phyloP scores from a whole-genome alignment of 2,329 filamentous ascomycete genomes.

The Aspergillus terreus region DNA sequence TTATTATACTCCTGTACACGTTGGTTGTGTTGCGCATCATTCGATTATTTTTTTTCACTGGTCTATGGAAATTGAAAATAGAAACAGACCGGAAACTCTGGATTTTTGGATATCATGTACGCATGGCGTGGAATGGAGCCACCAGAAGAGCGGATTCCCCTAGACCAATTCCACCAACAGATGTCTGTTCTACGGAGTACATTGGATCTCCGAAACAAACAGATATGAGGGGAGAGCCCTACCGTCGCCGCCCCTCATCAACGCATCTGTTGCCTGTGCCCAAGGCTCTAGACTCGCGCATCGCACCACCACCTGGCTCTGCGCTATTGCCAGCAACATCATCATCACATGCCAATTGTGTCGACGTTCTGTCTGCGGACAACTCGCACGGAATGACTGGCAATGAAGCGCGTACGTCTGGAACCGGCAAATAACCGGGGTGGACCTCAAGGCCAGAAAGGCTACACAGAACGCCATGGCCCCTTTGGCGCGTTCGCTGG shows the following conservation, averaged over 20 bases:
- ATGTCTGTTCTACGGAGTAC: no score
- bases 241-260: neutral
- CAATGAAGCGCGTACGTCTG: neutral
- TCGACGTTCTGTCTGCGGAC: neutral
- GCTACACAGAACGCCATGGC: conserved; percentile 3
- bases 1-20: neutral
- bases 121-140: neutral
- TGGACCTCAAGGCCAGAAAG: neutral
- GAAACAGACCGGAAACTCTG: neutral
- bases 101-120: neutral
- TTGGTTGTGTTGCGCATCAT: no score
- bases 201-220: neutral
- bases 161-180: neutral
- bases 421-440: neutral
- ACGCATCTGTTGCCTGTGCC: neutral
- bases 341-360: conserved; percentile 1
- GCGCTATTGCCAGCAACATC: neutral
- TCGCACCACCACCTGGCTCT: neutral
- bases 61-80: neutral
- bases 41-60: no score
- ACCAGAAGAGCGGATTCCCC: neutral
- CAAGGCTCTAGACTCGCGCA: neutral
- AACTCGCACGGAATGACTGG: neutral
- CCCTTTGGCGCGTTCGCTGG: no score
- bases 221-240: neutral